A percentile compares a stretch with the other conserved stretches of the same genome.
Conservation (phyloP, 306 rosid species). For the Glycine latifolia region DNA sequence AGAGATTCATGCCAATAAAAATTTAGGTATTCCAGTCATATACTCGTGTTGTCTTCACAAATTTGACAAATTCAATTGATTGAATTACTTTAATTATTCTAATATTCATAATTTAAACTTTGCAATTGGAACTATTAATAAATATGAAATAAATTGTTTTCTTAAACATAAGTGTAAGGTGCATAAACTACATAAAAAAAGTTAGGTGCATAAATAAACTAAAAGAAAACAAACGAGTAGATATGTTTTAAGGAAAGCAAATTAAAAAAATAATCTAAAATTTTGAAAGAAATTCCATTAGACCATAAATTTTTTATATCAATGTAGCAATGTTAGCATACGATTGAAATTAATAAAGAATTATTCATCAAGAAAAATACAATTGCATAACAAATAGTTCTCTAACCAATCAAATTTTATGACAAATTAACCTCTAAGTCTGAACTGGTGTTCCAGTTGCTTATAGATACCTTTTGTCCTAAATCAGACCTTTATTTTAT, state of each 20-base stretch:
- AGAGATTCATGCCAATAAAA: no score
- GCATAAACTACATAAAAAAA: no score
- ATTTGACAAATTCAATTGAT: neutral
- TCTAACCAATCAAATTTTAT: constrained; percentile 9
- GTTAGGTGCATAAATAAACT: no score
- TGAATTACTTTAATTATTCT: no score
- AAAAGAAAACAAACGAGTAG: neutral
- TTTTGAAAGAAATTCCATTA: neutral
- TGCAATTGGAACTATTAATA: no score
- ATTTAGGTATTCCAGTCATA: no score
- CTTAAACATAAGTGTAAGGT: no score
- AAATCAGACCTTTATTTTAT: constrained; percentile 15
- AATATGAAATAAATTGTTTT: no score
- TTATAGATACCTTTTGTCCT: constrained; percentile 10
- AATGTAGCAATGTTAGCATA: neutral
- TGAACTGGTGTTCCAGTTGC: constrained; percentile 19
- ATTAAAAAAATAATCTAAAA: neutral
- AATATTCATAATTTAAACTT: no score
- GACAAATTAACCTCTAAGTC: neutral
- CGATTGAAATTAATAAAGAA: neutral
- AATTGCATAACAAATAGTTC: constrained; percentile 9
- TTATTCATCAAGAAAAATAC: neutral
- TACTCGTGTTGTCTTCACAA: no score
- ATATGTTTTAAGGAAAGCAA: neutral
- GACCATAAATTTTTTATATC: neutral